phyloP scores from a whole-genome alignment of 257 asterid species.

The Solanum boliviense region DNA sequence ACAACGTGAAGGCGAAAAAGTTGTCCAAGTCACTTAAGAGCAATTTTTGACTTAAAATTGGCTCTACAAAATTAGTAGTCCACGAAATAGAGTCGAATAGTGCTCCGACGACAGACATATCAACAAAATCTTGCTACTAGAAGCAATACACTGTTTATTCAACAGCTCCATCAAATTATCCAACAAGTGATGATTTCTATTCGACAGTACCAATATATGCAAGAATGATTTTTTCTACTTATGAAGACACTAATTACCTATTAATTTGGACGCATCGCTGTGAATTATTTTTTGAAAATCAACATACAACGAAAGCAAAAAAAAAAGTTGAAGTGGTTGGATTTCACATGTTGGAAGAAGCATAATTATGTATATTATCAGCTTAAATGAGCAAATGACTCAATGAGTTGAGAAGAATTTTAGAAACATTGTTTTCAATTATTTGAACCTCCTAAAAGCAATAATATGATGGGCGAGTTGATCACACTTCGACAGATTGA shows the following conservation, averaged over 20 bases:
- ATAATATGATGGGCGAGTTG: neutral
- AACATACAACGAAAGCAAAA: too few species aligned
- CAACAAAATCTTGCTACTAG: neutral
- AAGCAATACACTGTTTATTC: neutral
- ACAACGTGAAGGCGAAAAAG: too few species aligned
- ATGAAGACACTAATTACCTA: too few species aligned
- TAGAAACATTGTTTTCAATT: neutral
- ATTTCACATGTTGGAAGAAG: neutral
- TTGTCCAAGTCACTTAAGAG: neutral
- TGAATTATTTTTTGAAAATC: too few species aligned
- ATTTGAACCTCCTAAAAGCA: neutral
- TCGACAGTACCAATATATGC: neutral
- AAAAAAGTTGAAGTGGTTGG: neutral
- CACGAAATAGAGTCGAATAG: neutral
- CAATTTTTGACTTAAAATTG: neutral
- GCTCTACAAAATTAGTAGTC: neutral
- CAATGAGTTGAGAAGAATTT: neutral
- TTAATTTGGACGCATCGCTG: too few species aligned
- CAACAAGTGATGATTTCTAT: neutral
- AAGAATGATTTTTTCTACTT: neutral
- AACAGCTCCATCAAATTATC: neutral
- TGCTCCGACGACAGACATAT: neutral
- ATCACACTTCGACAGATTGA: neutral
- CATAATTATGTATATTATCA: neutral
- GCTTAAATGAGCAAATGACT: neutral